Evolutionary conservation across 176 grass and related monocot species (phyloP), one percentile per base, ranked within the genome.

Genomic region (Pontederia paniculata): DNA sequence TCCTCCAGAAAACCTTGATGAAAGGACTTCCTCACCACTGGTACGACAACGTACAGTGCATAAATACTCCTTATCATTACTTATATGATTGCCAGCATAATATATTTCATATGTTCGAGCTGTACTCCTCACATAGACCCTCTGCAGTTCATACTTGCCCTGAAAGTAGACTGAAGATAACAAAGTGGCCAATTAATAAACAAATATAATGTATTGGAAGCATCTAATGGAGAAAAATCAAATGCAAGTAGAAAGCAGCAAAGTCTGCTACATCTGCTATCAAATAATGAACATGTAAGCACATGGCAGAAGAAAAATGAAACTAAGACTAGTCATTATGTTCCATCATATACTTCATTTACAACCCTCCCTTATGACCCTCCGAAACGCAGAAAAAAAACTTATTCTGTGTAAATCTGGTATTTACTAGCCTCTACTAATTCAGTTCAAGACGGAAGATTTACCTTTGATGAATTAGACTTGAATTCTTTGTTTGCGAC

Each of bases 101-200:
- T 98, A 98, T 70, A 98, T 74, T 63, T 98, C 94, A 80, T 77
- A 98, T 74, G 77, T 75, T 65, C 77, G 69, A 74, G 80, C 94
- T 70, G 77, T 84, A 44, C 86, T 91, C 72, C 62, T 54, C 14
- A 84, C 74, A 57, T 98, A 98, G n/a, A 98, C 75, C 54, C 72
- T 84, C 28, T 82, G 83, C 63, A 98, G 81, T 73, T 98, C 73
- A 8, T 82, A 58, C 55, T 80, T 88, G 55, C 70, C 77, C 46
- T 31, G 77, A 50, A 91, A 88, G 67, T 31, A 65, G 70, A 91
- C 94, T 98, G 73, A 54, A 83, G 45, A 82, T 9, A 17, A 55
- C 28, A 62, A 10, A 21, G 21, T 21, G 44, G 51, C 55, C 80
- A 58, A 83, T 60, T 52, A 21, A 74, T 25, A 10, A 37, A 37